A percentile compares a stretch with the other conserved stretches of the same genome.
Conservation (phyloP, 192 early-diverging fungal genomes). For the Coemansia sp. region DNA sequence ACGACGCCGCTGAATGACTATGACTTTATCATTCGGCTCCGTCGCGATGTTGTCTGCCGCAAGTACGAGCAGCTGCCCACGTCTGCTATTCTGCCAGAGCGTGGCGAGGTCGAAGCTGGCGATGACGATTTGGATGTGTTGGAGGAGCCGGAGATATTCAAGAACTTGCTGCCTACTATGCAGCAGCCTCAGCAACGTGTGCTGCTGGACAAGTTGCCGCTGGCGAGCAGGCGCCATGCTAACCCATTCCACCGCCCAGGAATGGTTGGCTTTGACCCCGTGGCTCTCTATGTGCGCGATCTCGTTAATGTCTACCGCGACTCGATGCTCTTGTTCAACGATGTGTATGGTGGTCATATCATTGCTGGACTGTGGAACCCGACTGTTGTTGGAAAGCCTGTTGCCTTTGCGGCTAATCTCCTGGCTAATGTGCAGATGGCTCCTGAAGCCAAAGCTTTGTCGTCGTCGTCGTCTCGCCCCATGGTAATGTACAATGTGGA, state of each 20-base stretch:
- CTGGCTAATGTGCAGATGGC: constrained; percentile 19
- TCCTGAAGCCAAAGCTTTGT: not conserved
- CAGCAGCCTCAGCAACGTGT: not conserved
- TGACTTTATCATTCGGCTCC: constrained; percentile 69
- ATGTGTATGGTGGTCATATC: constrained; percentile 37
- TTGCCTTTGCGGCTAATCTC: constrained; percentile 14
- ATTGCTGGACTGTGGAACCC: constrained; percentile 52
- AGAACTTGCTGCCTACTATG: constrained; percentile 60
- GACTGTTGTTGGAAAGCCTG: not conserved
- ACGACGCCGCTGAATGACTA: constrained; percentile 78
- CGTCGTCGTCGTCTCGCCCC: not conserved
- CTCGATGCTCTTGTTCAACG: constrained; percentile 38
- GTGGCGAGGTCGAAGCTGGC: not conserved
- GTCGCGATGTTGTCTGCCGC: constrained; percentile 55
- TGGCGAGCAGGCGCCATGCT: constrained; percentile 14
- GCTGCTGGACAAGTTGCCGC: not conserved
- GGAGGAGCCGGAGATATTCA: constrained; percentile 60
- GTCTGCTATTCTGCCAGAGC: constrained; percentile 29
- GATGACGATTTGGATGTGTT: not conserved
- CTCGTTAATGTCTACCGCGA: constrained; percentile 51
- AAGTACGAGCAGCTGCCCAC: constrained; percentile 59
- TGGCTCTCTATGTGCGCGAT: constrained; percentile 65
- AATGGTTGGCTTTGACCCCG: constrained; percentile 76
- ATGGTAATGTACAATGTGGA: constrained; percentile 16
- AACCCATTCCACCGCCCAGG: constrained; percentile 59